phyloP scores from a whole-genome alignment of 2,329 filamentous ascomycete species.

The Grosmannia serpens region DNA sequence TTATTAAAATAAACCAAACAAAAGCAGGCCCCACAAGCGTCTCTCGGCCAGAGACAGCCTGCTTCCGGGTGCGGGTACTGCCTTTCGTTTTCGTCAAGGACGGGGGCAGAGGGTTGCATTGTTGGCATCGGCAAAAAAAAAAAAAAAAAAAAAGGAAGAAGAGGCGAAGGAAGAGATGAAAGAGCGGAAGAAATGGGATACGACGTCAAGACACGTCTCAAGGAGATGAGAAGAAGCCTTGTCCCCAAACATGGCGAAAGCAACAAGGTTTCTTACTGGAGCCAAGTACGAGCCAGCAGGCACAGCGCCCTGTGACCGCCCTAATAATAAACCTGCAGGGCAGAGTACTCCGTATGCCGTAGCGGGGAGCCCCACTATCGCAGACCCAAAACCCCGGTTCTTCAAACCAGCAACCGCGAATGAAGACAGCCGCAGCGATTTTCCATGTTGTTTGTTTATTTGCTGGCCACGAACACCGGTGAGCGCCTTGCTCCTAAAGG shows the following conservation, averaged over 20 bases:
- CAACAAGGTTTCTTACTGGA: background rate
- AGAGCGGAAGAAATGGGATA: background rate
- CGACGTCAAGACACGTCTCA: background rate
- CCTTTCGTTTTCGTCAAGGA: background rate
- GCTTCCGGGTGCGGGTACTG: background rate
- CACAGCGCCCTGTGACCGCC: background rate
- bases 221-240: background rate
- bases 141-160: background rate
- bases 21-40: background rate
- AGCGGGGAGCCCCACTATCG: background rate
- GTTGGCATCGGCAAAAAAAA: background rate
- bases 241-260: background rate
- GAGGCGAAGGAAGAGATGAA: background rate
- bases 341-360: background rate
- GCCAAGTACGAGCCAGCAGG: background rate
- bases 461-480: no score
- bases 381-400: background rate
- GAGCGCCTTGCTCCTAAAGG: no score
- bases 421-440: background rate
- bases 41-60: background rate
- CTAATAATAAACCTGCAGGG: background rate
- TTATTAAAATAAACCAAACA: background rate
- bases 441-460: no score
- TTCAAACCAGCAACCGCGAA: background rate
- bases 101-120: background rate